These are phyloP conservation scores for Metarhizium brunneum DNA, from an alignment of 2,329 filamentous ascomycete genomes.

Conservation along the genomic window DNA sequence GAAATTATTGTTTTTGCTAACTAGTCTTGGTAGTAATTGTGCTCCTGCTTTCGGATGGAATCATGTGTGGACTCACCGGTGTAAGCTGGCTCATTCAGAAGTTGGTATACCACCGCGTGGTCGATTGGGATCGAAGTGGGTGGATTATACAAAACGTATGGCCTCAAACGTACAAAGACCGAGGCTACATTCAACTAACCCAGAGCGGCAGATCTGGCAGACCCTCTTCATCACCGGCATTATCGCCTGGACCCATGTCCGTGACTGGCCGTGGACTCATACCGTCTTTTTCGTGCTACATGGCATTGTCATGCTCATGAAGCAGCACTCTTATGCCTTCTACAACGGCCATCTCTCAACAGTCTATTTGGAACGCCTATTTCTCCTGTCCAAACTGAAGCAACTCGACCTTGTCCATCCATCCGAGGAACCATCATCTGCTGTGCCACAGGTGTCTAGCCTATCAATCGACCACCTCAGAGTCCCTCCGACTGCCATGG, in stretches of 20 bases:
- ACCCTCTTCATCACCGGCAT: conserved; percentile 50
- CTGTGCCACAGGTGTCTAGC: conserved; percentile 29
- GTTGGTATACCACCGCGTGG: conserved; percentile 44
- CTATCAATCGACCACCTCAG: conserved; percentile 37
- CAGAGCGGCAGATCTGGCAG: conserved; percentile 53
- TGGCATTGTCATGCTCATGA: conserved; percentile 70
- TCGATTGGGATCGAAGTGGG: conserved; percentile 59
- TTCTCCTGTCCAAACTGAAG: conserved; percentile 40
- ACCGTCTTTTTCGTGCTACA: conserved; percentile 71
- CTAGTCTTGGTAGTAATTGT: conserved; percentile 31
- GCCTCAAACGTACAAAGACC: conserved; percentile 11
- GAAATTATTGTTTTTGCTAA: not conserved
- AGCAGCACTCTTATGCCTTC: conserved; percentile 71
- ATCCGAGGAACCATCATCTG: conserved; percentile 31
- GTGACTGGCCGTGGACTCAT: conserved; percentile 77
- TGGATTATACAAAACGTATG: conserved; percentile 64
- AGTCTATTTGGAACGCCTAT: conserved; percentile 40
- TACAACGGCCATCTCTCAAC: conserved; percentile 68
- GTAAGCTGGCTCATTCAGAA: conserved; percentile 59
- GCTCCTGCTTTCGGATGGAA: conserved; percentile 53
- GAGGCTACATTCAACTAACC: not conserved
- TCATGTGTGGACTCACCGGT: conserved; percentile 57
- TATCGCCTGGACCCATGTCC: conserved; percentile 56
- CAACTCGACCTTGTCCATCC: conserved; percentile 47
- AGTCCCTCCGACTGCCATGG: conserved; percentile 29